Evolutionary conservation across 345 rosid species (phyloP), one percentile per base, ranked within the genome.

Genomic region (Salix udensis): DNA sequence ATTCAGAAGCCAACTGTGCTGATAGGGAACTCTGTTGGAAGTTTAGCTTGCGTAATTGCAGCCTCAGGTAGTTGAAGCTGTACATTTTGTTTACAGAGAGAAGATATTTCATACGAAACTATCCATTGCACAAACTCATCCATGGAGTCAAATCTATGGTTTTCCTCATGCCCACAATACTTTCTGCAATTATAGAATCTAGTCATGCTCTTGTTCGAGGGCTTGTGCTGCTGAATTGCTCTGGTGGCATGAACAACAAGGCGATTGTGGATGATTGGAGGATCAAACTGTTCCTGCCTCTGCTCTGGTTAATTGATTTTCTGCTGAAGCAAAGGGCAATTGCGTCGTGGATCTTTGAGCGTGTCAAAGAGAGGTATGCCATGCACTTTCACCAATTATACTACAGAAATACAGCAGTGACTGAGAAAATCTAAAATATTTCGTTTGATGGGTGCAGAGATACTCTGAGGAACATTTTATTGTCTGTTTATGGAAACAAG

Each of bases 211-310:
- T 91, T 66, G 93, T 92, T 18, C 83, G 77, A 74, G 98, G 94
- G n/a, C 88, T 94, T 48, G 98, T 86, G 72, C 84, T 94, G 68
- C 75, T 94, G 85, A 94, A 94, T 9, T 94, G 97, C 83, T 87
- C 98, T 36, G 97, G 98, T 78, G 97, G 98, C 66, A 92, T 94
- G 98, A 94, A 94, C 86, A 92, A 92, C 84, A 92, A 94, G 85
- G 97, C 97, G 2, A 83, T 92, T 73, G 91, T 94, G 76, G 95
- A 94, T 36, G 97, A 94, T 85, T 94, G 98, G 97, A 89, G 98
- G 89, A 91, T 94, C 89, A 94, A 88, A 86, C 85, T 92, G 5
- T 28, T 94, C 64, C 76, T 88, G 26, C 97, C 97, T 13, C 76
- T 94, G 82, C 90, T 94, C 69, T 91, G 88, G 88, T 82, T 94